Base-by-base conservation (phyloP, 768 basidiomycete species). In the Rhodotorula kratochvilovae region DNA sequence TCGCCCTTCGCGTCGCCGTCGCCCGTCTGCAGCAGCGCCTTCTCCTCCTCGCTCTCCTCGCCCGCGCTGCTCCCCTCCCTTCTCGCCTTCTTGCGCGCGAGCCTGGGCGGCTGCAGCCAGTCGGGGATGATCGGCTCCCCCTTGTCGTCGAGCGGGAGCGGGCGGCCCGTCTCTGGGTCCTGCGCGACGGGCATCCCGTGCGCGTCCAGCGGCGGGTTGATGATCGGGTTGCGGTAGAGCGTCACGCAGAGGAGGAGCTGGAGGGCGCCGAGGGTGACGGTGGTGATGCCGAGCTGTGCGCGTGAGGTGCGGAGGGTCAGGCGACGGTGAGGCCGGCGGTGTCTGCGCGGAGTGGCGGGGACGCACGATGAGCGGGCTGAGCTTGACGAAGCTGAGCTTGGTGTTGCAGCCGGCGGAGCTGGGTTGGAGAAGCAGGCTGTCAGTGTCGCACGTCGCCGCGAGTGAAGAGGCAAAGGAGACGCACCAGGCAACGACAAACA, bases 121-220 rank as follows among this genome's bases (percentile, higher is more conserved):
- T n/a, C 66, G 15, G 70, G 70, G 33, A 63, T 7, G 61, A 71
- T 48, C 5, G 70, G 70, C 48, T 63, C 1, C 1, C 70, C 70
- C 12, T 60, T 19, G 5, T 35, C 17, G 5, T n/a, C 70, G 61
- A 71, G 55, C 12, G 70, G 70, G 25, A 71, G 39, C 17, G 51
- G 56, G 36, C 0, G 13, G 15, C 70, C 70, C 17, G 61, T 63
- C 35, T 63, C 56, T 5, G 70, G 70, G 36, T 71, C 66, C 43
- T 67, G 62, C 25, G 57, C 50, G 11, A 39, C 7, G 16, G 70
- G 70, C 61, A 67, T 63, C 12, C 70, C 70, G 50, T 71, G 66
- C 29, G 42, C 31, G 62, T 68, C 63, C 64, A 68, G 72, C 0
- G 72, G 72, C 2, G 67, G 60, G 39, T 69, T 66, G 27, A 73